Base-by-base conservation (phyloP, 768 basidiomycete genomes). In the Xerocomellus dryophilus region DNA sequence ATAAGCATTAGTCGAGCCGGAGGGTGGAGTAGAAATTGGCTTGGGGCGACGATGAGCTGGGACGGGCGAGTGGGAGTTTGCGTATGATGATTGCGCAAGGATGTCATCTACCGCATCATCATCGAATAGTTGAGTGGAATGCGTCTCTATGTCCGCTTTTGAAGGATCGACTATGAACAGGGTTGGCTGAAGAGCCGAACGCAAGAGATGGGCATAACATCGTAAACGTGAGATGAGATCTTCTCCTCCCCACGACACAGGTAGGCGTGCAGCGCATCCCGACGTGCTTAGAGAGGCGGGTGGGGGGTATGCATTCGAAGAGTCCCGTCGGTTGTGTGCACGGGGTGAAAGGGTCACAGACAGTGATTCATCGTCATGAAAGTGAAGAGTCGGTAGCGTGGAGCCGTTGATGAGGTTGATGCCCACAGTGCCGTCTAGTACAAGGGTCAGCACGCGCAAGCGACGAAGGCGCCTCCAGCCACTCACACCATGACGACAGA, bases 321-420 rank as follows among this genome's bases (percentile, higher is more conserved):
- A 73, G 53, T 64, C 70, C 31, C 59, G 70, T 47, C 60, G 67
- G 48, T 58, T 68, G 63, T 63, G 78, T 31, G 50, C 12, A 63
- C 53, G 83, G 59, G 66, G 65, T 11, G 70, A 65, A 48, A 82
- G 69, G 3, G 81, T 81, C 66, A 85, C 83, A 5, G 93, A 94
- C 31, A 82, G 82, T 0, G 93, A 95, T 69, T 98, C 95, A 62
- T 98, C 95, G 66, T 98, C 97, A 69, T 98, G 97, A 71, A 98
- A 98, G 71, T 94, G 84, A 3, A 99, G 80, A 1, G 90, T 92
- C 0, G 94, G 92, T 0, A 97, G 78, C 1, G 93, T 90, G 46
- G 87, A 83, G 29, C 89, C 88, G 60, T 84, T 90, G 59, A 86
- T 90, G 53, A 93, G 85, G 69, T 96, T 96, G 56, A 98, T 83